A percentile compares a stretch with the other conserved stretches of the same genome.
Evolutionary conservation across 768 basidiomycete genomes (phyloP).

Genomic region (Lyophyllum atratum): DNA sequence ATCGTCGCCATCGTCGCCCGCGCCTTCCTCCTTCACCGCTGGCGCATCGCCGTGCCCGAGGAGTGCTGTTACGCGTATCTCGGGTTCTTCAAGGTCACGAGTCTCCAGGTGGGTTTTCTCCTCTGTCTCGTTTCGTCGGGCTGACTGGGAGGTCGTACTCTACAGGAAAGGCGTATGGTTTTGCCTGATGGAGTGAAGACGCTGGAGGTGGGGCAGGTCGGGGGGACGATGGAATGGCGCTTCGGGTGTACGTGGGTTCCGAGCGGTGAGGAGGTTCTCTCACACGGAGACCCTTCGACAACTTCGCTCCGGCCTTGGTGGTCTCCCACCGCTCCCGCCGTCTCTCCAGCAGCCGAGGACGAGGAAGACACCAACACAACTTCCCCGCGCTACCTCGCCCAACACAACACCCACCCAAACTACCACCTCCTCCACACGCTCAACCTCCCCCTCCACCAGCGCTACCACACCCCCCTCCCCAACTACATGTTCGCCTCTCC

Average conservation of each 20-base stretch:
- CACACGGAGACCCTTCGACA: conserved; percentile 10
- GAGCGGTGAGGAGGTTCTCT: conserved; percentile 45
- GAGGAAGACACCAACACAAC: conserved; percentile 10
- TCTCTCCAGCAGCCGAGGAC: neutral
- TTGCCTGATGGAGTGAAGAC: neutral
- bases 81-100: conserved; percentile 47
- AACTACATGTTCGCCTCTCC: conserved; percentile 29
- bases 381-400: conserved; percentile 25
- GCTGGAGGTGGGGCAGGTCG: conserved; percentile 2
- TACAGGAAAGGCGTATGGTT: neutral
- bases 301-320: conserved; percentile 25
- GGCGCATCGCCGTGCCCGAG: conserved; percentile 32
- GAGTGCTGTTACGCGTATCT: conserved; percentile 45
- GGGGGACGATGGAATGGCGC: conserved; percentile 44
- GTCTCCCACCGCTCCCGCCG: conserved; percentile 12
- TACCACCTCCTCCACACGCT: neutral
- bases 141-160: neutral
- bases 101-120: conserved; percentile 40
- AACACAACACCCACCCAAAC: conserved; percentile 21
- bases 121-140: neutral
- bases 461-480: conserved; percentile 15
- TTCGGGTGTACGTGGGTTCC: conserved; percentile 48
- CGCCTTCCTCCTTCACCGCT: conserved; percentile 24
- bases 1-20: conserved; percentile 41
- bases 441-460: neutral